Evolutionary conservation across 106 monocot species (phyloP).

Genomic region (Dendrobium officinale): DNA sequence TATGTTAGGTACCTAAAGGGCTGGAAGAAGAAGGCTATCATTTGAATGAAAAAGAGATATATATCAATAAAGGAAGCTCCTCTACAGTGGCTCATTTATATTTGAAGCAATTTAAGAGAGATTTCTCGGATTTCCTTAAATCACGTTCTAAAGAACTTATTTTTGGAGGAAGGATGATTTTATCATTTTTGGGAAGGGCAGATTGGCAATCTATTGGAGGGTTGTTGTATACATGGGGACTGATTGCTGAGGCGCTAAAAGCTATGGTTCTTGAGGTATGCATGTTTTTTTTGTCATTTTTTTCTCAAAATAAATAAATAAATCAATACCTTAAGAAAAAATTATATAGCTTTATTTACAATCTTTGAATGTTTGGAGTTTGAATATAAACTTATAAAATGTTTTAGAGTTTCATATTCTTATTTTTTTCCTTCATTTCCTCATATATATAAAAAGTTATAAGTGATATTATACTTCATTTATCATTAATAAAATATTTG

Average conservation of each 20-base stretch:
- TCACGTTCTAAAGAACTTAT: slow-evolving; percentile 12
- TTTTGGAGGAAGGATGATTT: slow-evolving; percentile 8
- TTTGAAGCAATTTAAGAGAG: slow-evolving; percentile 11
- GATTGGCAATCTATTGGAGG: background rate
- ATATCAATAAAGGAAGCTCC: background rate
- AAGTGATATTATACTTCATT: too few species aligned
- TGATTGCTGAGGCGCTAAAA: slow-evolving; percentile 4
- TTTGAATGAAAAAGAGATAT: slow-evolving; percentile 15
- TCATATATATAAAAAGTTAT: too few species aligned
- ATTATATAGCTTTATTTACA: too few species aligned
- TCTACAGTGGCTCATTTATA: background rate
- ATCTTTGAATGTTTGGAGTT: too few species aligned
- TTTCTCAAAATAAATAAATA: background rate
- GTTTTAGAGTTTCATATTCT: too few species aligned
- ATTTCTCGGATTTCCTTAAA: slow-evolving; percentile 8
- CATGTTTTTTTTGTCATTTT: background rate
- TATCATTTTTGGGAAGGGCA: slow-evolving; percentile 10
- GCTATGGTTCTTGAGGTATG: slow-evolving; percentile 10
- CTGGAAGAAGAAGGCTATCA: background rate
- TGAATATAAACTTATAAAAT: too few species aligned
- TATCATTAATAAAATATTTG: too few species aligned
- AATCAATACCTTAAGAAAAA: too few species aligned
- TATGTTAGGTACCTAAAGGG: slow-evolving; percentile 5
- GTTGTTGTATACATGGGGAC: background rate
- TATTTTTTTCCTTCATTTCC: too few species aligned